phyloP scores from a whole-genome alignment of 805 yeast genomes.

The Yarrowia sp. region DNA sequence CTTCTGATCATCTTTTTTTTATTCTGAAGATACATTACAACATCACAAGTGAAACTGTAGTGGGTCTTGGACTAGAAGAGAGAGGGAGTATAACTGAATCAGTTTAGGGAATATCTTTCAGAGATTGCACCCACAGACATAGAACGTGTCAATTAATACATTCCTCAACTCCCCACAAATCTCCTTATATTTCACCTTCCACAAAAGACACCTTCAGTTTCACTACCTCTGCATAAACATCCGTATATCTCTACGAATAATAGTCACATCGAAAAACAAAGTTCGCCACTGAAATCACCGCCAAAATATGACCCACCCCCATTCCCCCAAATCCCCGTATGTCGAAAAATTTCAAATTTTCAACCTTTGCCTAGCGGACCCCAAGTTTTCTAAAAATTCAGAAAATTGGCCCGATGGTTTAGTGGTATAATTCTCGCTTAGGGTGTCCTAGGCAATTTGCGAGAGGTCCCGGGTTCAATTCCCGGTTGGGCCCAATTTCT shows the following conservation, averaged over 20 bases:
- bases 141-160: no score
- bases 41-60: no score
- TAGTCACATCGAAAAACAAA: not conserved
- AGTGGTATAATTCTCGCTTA: conserved; percentile 25
- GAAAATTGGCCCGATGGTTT: conserved; percentile 21
- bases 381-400: not conserved
- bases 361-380: not conserved
- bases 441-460: conserved; percentile 24
- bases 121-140: no score
- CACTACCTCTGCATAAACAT: not conserved
- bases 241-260: not conserved
- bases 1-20: no score
- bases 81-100: no score
- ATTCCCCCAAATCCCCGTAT: not conserved
- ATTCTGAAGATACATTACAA: no score
- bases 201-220: not conserved
- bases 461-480: conserved; percentile 26
- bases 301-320: not conserved
- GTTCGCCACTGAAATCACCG: not conserved
- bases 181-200: not conserved
- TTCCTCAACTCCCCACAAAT: not conserved
- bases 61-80: no score
- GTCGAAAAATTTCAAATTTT: not conserved
- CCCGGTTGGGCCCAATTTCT: conserved; percentile 21
- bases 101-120: no score